Conservation (phyloP, 768 basidiomycete genomes). For the Leccinum arenicola region DNA sequence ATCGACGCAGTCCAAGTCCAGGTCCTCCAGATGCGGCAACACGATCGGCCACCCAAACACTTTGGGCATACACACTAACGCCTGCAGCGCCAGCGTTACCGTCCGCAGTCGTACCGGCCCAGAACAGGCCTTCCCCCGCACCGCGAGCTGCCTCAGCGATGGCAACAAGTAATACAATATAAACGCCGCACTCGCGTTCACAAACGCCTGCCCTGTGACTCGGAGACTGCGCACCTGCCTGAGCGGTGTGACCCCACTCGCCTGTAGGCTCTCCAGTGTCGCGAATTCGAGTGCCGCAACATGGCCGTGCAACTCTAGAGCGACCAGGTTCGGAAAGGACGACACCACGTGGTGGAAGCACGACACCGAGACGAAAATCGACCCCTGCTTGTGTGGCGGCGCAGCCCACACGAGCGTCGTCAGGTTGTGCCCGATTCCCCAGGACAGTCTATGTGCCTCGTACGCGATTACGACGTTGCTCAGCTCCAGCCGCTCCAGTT, state of each 20-base stretch:
- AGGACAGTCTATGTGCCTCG: slow-evolving; percentile 4
- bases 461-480: slow-evolving; percentile 17
- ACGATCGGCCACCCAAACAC: slow-evolving; percentile 6
- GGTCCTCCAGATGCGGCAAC: slow-evolving; percentile 11
- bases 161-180: slow-evolving; percentile 18
- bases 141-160: slow-evolving; percentile 1
- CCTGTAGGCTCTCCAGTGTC: slow-evolving; percentile 4
- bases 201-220: slow-evolving; percentile 11
- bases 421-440: slow-evolving; percentile 12
- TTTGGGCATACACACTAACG: slow-evolving; percentile 7
- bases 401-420: slow-evolving; percentile 26
- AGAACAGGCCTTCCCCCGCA: slow-evolving; percentile 14
- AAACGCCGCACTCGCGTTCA: slow-evolving; percentile 14
- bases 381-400: slow-evolving; percentile 1
- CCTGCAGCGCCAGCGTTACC: slow-evolving; percentile 13
- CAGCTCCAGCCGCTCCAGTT: slow-evolving; percentile 15
- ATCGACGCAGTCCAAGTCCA: slow-evolving; percentile 16
- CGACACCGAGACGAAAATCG: slow-evolving; percentile 15
- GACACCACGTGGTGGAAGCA: slow-evolving; percentile 18
- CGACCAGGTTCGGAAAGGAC: slow-evolving; percentile 19
- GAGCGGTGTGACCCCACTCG: slow-evolving; percentile 5
- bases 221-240: slow-evolving; percentile 10
- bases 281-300: slow-evolving; percentile 11
- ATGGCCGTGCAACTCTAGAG: slow-evolving; percentile 19
- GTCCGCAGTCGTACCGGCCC: slow-evolving; percentile 12